Conservation (phyloP, 1,284 basidiomycete species). For the Apiotrichum gamsii region DNA sequence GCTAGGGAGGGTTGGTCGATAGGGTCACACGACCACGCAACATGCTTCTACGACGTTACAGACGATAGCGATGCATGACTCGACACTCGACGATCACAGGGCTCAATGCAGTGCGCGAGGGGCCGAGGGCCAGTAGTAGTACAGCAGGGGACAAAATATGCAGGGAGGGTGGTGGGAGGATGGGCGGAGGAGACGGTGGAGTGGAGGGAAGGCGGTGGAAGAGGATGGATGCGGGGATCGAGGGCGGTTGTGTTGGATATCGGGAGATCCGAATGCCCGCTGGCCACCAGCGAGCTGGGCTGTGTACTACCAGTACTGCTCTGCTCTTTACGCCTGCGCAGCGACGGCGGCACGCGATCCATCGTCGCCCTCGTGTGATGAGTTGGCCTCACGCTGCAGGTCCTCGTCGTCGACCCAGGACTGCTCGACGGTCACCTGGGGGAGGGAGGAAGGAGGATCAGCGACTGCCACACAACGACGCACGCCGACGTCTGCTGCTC, state of each 20-base stretch:
- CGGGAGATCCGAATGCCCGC: too few species aligned
- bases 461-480: too few species aligned
- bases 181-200: background rate
- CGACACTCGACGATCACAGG: background rate
- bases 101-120: constrained; percentile 3
- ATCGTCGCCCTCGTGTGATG: constrained; percentile 2
- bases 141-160: constrained; percentile 7
- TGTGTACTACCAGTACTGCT: background rate
- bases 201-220: background rate
- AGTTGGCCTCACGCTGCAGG: constrained; percentile 19
- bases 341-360: background rate
- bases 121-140: background rate
- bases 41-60: too few species aligned
- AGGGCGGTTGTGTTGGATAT: too few species aligned
- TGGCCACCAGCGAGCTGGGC: too few species aligned
- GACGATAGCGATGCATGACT: constrained; percentile 1
- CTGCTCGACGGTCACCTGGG: constrained; percentile 34
- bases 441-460: too few species aligned
- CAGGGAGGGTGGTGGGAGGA: background rate
- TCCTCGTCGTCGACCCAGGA: constrained; percentile 37
- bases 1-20: too few species aligned
- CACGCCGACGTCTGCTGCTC: constrained; percentile 9
- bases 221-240: background rate
- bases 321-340: constrained; percentile 2
- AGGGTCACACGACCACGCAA: too few species aligned